phyloP scores from a whole-genome alignment of 352 stramenopile genomes.

The Phytophthora crassamura region DNA sequence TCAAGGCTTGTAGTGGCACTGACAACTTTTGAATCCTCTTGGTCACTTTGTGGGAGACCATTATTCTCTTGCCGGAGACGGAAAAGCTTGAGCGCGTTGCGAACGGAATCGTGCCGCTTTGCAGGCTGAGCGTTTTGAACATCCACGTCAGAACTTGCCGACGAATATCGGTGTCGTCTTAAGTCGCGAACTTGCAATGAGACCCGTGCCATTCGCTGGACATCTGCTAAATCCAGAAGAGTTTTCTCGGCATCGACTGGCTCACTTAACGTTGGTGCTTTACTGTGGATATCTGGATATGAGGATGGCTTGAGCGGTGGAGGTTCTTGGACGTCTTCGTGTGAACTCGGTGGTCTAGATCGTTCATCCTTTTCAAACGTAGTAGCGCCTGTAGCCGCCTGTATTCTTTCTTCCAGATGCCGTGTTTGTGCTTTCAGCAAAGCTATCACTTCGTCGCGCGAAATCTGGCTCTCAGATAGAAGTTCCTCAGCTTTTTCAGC shows the following conservation, averaged over 20 bases:
- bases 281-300: background rate
- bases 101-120: constrained; percentile 40
- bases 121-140: background rate
- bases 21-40: background rate
- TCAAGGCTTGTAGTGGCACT: background rate
- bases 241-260: background rate
- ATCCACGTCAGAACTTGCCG: background rate
- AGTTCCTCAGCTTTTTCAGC: background rate
- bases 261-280: background rate
- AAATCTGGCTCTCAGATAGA: constrained; percentile 25
- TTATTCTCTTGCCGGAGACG: constrained; percentile 49
- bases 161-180: constrained; percentile 16
- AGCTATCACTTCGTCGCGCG: constrained; percentile 36
- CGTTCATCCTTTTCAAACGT: background rate
- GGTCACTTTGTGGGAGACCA: background rate
- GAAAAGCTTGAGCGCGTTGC: constrained; percentile 64
- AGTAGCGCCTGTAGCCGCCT: constrained; percentile 2
- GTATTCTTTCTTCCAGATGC: constrained; percentile 35
- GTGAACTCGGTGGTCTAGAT: background rate
- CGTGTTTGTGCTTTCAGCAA: constrained; percentile 26
- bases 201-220: constrained; percentile 17
- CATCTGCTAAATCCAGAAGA: constrained; percentile 6
- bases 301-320: background rate
- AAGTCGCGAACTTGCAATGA: constrained; percentile 19
- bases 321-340: background rate